A percentile compares a stretch with the other conserved stretches of the same genome.
phyloP scores from a whole-genome alignment of 495 filamentous ascomycete species.

The Penicillium verhagenii region DNA sequence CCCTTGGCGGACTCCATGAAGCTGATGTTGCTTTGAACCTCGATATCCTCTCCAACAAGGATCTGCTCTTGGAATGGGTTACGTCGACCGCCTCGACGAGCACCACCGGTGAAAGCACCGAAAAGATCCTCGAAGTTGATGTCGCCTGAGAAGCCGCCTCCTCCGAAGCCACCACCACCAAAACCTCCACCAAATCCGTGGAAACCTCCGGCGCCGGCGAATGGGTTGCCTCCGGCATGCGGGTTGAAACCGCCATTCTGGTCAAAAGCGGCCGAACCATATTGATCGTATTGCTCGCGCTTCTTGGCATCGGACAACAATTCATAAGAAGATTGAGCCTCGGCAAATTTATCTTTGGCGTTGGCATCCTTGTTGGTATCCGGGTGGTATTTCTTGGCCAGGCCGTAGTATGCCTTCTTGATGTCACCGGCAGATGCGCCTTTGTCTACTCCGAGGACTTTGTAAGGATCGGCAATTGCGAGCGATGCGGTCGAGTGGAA shows the following conservation, averaged over 20 bases:
- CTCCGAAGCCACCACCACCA: slow-evolving; percentile 54
- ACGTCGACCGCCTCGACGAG: slow-evolving; percentile 48
- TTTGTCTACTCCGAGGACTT: slow-evolving; percentile 78
- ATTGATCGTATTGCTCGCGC: slow-evolving; percentile 85
- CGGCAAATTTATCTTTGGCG: slow-evolving; percentile 91
- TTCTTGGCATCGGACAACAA: slow-evolving; percentile 88
- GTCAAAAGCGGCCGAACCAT: slow-evolving; percentile 86
- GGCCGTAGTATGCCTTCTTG: slow-evolving; percentile 96
- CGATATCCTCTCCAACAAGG: slow-evolving; percentile 86
- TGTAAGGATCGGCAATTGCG: slow-evolving; percentile 80
- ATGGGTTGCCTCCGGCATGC: slow-evolving; percentile 65
- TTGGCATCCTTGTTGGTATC: slow-evolving; percentile 93
- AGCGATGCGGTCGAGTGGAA: slow-evolving; percentile 72
- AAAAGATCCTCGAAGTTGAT: slow-evolving; percentile 97
- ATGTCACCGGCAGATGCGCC: slow-evolving; percentile 80
- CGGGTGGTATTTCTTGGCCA: slow-evolving; percentile 98
- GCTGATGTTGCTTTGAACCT: slow-evolving; percentile 85
- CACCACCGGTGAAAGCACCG: slow-evolving; percentile 74
- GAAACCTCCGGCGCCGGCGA: slow-evolving; percentile 52
- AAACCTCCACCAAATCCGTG: slow-evolving; percentile 57
- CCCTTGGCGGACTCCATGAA: slow-evolving; percentile 98
- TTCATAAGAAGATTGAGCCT: slow-evolving; percentile 91
- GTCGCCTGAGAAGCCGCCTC: slow-evolving; percentile 66
- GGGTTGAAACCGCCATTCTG: slow-evolving; percentile 70
- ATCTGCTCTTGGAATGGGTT: slow-evolving; percentile 73